These are phyloP conservation scores for Nymphaea thermarum DNA, from an alignment of 164 flowering plant species.

Conservation along the genomic window DNA sequence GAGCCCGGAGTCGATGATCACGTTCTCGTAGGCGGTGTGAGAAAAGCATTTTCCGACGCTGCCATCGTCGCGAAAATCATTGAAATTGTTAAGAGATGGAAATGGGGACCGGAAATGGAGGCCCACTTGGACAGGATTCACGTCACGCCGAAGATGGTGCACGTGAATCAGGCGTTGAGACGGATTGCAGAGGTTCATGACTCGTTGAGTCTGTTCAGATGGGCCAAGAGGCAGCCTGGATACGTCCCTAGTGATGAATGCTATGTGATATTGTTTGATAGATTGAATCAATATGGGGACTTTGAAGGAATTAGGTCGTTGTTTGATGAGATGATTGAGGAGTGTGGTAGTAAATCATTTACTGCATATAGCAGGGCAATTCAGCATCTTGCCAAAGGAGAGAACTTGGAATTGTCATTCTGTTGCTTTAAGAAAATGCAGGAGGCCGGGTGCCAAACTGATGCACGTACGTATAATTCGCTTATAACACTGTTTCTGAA, in stretches of 20 bases:
- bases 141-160: slow-evolving; percentile 74
- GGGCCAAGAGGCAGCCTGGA: slow-evolving; percentile 90
- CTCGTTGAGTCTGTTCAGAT: slow-evolving; percentile 55
- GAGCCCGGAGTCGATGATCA: slow-evolving; percentile 85
- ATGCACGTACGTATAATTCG: slow-evolving; percentile 59
- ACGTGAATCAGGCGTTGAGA: slow-evolving; percentile 50
- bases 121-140: slow-evolving; percentile 77
- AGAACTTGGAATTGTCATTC: slow-evolving; percentile 78
- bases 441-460: slow-evolving; percentile 54
- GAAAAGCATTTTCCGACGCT: slow-evolving; percentile 59
- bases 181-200: slow-evolving; percentile 49
- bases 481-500: slow-evolving; percentile 65
- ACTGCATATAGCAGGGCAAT: slow-evolving; percentile 58
- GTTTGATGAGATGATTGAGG: slow-evolving; percentile 77
- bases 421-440: slow-evolving; percentile 83
- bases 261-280: slow-evolving; percentile 52
- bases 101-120: slow-evolving; percentile 98
- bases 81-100: slow-evolving; percentile 86
- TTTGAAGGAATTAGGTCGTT: slow-evolving; percentile 61
- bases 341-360: slow-evolving; percentile 24
- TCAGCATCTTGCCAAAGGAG: slow-evolving; percentile 77
- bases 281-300: slow-evolving; percentile 47
- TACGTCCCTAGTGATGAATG: slow-evolving; percentile 50
- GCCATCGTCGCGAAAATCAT: slow-evolving; percentile 71
- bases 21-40: slow-evolving; percentile 77